Evolutionary conservation across 495 filamentous ascomycete genomes (phyloP), one percentile per base, ranked within the genome.

Genomic region (Cryomyces antarcticus): DNA sequence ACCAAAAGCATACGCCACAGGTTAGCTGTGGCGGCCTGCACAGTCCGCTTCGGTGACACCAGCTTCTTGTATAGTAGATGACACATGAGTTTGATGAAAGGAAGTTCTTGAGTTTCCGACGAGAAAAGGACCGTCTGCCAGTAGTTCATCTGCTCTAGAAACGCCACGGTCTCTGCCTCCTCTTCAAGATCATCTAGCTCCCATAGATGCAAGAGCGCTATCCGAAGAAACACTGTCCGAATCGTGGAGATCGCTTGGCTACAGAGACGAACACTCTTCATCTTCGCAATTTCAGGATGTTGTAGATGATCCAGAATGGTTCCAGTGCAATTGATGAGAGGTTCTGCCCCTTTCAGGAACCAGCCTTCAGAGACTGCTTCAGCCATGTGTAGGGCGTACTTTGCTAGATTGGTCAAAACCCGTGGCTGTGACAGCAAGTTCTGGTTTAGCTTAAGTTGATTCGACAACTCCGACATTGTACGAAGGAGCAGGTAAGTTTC

Each of bases 361-460:
- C 84, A 93, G 30, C 89, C 89, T 60, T 97, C 89, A 50, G 84
- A 94, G 11, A 94, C 74, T 29, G 83, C 82, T 60, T 97, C 92
- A 0, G 75, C 71, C 52, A 94, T 68, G 54, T 94, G 82, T 0
- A 72, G 64, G 28, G 75, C 71, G 43, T 93, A 80, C 13, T 85
- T 74, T 2, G 78, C 71, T 53, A 97, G 66, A 50, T 95, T 97
- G 29, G 77, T 84, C 37, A 97, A 64, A 9, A 89, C 71, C 46
- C 78, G 77, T 5, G 87, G 78, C 57, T 96, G 85, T 41, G 67
- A 70, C n/a, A 96, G 66, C 6, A 76, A 57, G 35, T 74, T 72
- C 52, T 77, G 75, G 44, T 85, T 69, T 7, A 82, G 65, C 44
- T 80, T 71, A 17, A 94, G 64, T 6, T 70, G 62, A 46, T 74